These are phyloP conservation scores for Trichosporon sp. DNA, from an alignment of 1,284 basidiomycete species.

Conservation along the genomic window DNA sequence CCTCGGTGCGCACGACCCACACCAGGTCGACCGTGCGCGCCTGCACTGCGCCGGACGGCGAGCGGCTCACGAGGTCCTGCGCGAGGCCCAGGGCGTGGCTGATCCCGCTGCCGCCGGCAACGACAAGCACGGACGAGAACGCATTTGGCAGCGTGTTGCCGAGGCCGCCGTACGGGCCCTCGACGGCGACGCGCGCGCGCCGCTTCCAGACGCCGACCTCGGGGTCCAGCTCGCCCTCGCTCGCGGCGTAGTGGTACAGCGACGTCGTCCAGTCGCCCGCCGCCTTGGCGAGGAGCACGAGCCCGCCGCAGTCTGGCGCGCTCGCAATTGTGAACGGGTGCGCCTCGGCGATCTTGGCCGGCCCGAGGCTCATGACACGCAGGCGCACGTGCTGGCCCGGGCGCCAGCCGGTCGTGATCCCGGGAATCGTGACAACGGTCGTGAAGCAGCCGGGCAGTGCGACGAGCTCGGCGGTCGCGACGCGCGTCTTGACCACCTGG, in stretches of 20 bases:
- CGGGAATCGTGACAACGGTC: conserved; percentile 42
- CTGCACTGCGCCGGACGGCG: conserved; percentile 42
- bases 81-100: conserved; percentile 39
- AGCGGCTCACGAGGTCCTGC: conserved; percentile 36
- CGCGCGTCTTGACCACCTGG: conserved; percentile 38
- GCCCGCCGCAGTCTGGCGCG: conserved; percentile 43
- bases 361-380: conserved; percentile 38
- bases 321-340: conserved; percentile 52
- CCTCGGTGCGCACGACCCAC: conserved; percentile 45
- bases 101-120: conserved; percentile 49
- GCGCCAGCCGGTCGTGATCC: conserved; percentile 47
- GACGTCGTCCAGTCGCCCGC: conserved; percentile 45
- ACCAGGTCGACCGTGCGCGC: conserved; percentile 45
- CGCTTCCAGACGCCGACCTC: conserved; percentile 11
- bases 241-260: conserved; percentile 32
- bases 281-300: conserved; percentile 43
- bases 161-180: conserved; percentile 48
- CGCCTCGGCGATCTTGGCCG: conserved; percentile 29
- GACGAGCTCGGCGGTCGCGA: conserved; percentile 38
- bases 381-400: conserved; percentile 51
- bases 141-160: conserved; percentile 43
- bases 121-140: conserved; percentile 44
- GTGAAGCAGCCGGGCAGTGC: conserved; percentile 37
- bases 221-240: neutral
- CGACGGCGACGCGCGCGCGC: conserved; percentile 30